Evolutionary conservation across 257 asterid genomes (phyloP).

Genomic region (Fraxinus excelsior): DNA sequence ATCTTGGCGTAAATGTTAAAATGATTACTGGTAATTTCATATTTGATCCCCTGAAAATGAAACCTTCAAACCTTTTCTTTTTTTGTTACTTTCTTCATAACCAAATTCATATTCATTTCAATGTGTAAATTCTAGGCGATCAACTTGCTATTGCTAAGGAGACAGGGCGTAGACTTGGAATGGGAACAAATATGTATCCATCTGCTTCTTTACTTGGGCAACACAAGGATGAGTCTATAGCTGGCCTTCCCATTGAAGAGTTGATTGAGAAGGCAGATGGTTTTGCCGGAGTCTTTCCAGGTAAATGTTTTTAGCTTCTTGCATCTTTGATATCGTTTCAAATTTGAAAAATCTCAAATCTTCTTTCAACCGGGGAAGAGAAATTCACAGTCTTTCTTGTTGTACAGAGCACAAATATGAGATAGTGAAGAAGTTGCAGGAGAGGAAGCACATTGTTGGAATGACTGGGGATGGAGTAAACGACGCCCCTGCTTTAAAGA

Average conservation of each 20-base stretch:
- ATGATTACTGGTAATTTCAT: conserved; percentile 79
- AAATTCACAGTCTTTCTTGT: background rate
- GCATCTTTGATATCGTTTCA: background rate
- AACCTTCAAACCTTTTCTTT: background rate
- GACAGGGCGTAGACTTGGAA: conserved; percentile 19
- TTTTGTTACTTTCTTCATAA: background rate
- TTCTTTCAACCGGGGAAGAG: conserved; percentile 6
- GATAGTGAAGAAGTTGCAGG: conserved; percentile 93
- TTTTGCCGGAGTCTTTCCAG: conserved; percentile 97
- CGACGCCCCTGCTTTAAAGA: conserved; percentile 94
- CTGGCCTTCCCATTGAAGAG: conserved; percentile 80
- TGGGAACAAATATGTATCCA: conserved; percentile 22
- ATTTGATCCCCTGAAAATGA: conserved; percentile 2
- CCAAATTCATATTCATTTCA: background rate
- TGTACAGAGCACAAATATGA: conserved; percentile 89
- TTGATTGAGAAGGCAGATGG: conserved; percentile 94
- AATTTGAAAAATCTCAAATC: background rate
- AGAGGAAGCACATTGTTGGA: conserved; percentile 85
- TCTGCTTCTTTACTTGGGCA: conserved; percentile 19
- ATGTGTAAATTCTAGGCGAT: conserved; percentile 52
- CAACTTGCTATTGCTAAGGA: conserved; percentile 54
- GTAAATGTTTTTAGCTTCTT: conserved; percentile 34
- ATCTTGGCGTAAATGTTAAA: conserved; percentile 93
- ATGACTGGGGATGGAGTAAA: conserved; percentile 99
- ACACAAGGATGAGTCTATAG: conserved; percentile 57